These are phyloP conservation scores for Straminergon stramineum DNA, from an alignment of 225 moss, liverwort and hornwort species.

Conservation along the genomic window DNA sequence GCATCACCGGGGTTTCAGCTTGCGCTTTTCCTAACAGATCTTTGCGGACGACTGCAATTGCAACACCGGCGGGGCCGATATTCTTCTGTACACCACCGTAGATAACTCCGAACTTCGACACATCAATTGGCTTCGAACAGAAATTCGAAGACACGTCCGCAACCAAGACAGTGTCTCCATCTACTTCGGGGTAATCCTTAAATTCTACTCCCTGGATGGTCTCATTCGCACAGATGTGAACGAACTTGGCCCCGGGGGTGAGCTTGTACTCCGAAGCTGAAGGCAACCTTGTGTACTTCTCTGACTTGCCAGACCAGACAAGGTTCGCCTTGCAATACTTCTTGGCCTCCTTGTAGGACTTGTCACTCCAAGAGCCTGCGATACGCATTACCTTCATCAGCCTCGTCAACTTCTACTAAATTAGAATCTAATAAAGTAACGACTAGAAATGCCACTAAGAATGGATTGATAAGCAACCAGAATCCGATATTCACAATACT, in stretches of 20 bases:
- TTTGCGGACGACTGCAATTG: slow-evolving; percentile 78
- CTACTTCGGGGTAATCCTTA: slow-evolving; percentile 80
- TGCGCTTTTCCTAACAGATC: slow-evolving; percentile 68
- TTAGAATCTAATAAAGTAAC: neutral
- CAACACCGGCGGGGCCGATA: slow-evolving; percentile 91
- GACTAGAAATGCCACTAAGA: neutral
- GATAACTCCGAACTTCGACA: slow-evolving; percentile 93
- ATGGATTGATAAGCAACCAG: neutral
- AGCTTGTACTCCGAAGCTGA: slow-evolving; percentile 57
- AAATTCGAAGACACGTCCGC: slow-evolving; percentile 97
- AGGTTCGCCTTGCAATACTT: slow-evolving; percentile 84
- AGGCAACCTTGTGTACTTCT: slow-evolving; percentile 81
- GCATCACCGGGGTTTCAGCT: slow-evolving; percentile 70
- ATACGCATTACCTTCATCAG: neutral
- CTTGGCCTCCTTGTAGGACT: slow-evolving; percentile 88
- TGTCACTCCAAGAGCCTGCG: slow-evolving; percentile 95
- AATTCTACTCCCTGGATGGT: slow-evolving; percentile 99
- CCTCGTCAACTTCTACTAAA: neutral
- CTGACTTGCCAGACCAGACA: slow-evolving; percentile 85
- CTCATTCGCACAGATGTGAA: slow-evolving; percentile 95
- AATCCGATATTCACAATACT: neutral
- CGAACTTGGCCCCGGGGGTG: slow-evolving; percentile 69
- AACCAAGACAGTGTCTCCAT: slow-evolving; percentile 60
- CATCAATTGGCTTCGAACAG: slow-evolving; percentile 94
- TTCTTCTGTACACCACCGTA: slow-evolving; percentile 99